Conservation (phyloP, 2,329 filamentous ascomycete genomes). For the Neopestalotiopsis sp. region DNA sequence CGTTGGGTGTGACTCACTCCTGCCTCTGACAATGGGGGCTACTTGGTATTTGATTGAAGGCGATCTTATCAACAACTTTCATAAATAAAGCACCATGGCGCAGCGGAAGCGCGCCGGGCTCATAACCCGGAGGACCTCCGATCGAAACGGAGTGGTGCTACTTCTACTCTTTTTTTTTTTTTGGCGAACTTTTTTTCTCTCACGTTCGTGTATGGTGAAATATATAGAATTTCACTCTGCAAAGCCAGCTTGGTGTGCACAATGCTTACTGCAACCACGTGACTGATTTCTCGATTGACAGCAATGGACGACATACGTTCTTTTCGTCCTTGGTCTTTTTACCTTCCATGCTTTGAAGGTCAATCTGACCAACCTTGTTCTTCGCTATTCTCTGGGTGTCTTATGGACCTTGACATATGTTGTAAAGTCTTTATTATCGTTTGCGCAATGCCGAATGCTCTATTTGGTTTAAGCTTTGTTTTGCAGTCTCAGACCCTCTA, state of each 20-base stretch:
- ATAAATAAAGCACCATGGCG: conserved; percentile 37
- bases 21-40: not conserved
- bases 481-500: not conserved
- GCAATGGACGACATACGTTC: too few species aligned
- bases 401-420: too few species aligned
- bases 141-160: conserved; percentile 43
- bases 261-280: too few species aligned
- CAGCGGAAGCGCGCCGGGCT: conserved; percentile 44
- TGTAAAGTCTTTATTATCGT: not conserved
- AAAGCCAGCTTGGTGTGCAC: too few species aligned
- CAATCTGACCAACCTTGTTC: not conserved
- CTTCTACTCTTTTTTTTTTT: conserved; percentile 17
- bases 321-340: too few species aligned
- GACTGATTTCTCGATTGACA: too few species aligned
- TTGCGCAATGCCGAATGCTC: not conserved
- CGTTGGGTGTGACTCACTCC: not conserved
- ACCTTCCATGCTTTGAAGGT: too few species aligned
- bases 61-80: not conserved
- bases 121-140: conserved; percentile 44
- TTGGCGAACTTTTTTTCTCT: not conserved
- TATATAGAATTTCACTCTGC: not conserved
- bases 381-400: too few species aligned
- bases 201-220: not conserved
- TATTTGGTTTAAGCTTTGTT: not conserved
- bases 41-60: not conserved